These are phyloP conservation scores for Lachnellula arida DNA, from an alignment of 2,329 filamentous ascomycete species.

Conservation along the genomic window DNA sequence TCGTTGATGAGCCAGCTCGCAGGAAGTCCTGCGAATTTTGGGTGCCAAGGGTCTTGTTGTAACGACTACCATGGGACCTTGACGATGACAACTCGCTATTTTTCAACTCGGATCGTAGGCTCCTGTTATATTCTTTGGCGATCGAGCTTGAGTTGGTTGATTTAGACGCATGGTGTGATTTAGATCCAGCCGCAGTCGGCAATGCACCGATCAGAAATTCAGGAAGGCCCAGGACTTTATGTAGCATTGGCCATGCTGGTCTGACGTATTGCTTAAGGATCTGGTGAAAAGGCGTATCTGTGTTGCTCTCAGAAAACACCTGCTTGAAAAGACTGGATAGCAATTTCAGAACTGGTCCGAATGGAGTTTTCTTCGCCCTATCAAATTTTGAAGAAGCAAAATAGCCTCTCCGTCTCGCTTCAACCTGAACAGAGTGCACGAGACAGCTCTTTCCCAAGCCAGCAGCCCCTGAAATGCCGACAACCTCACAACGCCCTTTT, in stretches of 20 bases:
- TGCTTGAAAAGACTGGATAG: constrained; percentile 63
- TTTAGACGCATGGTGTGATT: neutral
- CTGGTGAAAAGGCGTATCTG: constrained; percentile 59
- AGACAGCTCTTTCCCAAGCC: constrained; percentile 63
- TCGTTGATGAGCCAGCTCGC: constrained; percentile 52
- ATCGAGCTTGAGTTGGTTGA: constrained; percentile 14
- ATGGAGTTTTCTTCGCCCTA: constrained; percentile 54
- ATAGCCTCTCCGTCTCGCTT: constrained; percentile 57
- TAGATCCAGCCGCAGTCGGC: neutral
- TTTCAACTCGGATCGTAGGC: constrained; percentile 22
- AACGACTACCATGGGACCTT: constrained; percentile 23
- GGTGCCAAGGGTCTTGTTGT: constrained; percentile 34
- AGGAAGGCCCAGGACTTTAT: constrained; percentile 56
- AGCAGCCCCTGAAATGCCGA: constrained; percentile 56
- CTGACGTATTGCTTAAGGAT: constrained; percentile 57
- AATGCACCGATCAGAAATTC: constrained; percentile 60
- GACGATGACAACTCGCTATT: constrained; percentile 27
- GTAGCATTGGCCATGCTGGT: constrained; percentile 60
- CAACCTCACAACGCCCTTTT: constrained; percentile 59
- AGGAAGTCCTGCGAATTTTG: constrained; percentile 57
- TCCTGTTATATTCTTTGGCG: constrained; percentile 28
- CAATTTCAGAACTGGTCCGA: constrained; percentile 60
- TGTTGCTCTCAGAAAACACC: constrained; percentile 62
- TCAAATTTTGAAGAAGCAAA: constrained; percentile 65
- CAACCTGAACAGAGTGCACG: constrained; percentile 57